Evolutionary conservation across 177 flowering plant genomes (phyloP).

Genomic region (Vitis hybrid): DNA sequence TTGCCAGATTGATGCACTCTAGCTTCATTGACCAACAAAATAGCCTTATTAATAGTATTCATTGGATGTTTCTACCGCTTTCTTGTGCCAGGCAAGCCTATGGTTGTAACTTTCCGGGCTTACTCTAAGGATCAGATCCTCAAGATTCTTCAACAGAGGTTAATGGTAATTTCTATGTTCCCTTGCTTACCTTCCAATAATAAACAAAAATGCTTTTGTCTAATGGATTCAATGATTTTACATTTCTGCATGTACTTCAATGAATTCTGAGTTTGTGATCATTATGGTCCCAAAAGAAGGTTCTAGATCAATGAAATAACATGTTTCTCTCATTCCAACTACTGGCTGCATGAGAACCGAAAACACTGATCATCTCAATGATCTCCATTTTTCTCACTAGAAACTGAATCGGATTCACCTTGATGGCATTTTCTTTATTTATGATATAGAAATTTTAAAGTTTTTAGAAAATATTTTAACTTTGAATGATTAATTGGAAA

Average conservation of each 20-base stretch:
- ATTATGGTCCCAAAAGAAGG: background rate
- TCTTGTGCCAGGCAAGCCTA: constrained; percentile 69
- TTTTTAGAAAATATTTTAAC: too few species aligned
- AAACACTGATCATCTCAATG: too few species aligned
- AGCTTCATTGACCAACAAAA: too few species aligned
- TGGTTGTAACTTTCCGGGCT: constrained; percentile 79
- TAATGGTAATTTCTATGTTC: constrained; percentile 49
- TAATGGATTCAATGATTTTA: background rate
- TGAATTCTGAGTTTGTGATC: background rate
- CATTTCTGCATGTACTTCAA: background rate
- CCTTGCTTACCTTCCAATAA: background rate
- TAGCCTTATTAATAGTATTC: background rate
- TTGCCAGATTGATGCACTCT: too few species aligned
- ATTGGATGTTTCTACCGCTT: constrained; percentile 6
- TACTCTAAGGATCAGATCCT: constrained; percentile 91
- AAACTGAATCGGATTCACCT: too few species aligned
- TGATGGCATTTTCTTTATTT: background rate
- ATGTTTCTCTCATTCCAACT: too few species aligned
- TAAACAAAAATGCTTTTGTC: background rate
- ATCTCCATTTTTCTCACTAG: too few species aligned
- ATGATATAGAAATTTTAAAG: background rate
- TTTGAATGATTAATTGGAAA: too few species aligned
- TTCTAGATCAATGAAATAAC: too few species aligned
- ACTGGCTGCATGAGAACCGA: too few species aligned
- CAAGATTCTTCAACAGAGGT: constrained; percentile 77